Base-by-base conservation (phyloP, 2,329 filamentous ascomycete species). In the Phaeophleospora eucalypticola region DNA sequence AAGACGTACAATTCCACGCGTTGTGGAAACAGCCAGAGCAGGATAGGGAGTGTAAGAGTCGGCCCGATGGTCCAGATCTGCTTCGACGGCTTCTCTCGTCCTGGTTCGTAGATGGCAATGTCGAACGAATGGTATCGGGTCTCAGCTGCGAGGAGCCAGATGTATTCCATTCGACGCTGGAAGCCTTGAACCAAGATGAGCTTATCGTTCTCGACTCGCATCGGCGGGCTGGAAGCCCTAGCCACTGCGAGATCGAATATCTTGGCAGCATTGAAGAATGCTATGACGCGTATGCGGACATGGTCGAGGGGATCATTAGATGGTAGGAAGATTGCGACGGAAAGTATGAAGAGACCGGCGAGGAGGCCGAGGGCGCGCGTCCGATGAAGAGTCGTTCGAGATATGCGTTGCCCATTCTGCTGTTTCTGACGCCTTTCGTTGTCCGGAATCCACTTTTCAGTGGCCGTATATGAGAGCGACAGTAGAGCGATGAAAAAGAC, bases 91-190 rank as follows among this genome's bases (percentile, higher is more conserved):
- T 15, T 6, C 4, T 48, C 39, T 8, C 51, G 53, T 18, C 41
- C 42, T 21, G 42, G 43, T 27, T 58, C 49, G 12, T 19, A 14
- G 36, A 49, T 42, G 36, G 47, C 43, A 24, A 46, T 58, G 34
- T 54, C 49, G 48, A 58, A 57, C 36, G 45, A 50, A 33, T 49
- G 48, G 39, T 57, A 58, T n/a, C 56, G 45, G 45, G 51, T 55
- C 24, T 57, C 45, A 6, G 48, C 43, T 4, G 51, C 16, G 9
- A 58, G 44, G 15, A 45, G 41, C 46, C 35, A 58, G 41, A 43
- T 24, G 42, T 58, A 58, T 17, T 42, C 18, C 19, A 20, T 27
- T 3, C 33, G 21, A n/a, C 44, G 17, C n/a, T 20, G 3, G 1
- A 14, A n/a, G 14, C 42, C 20, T 14, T 24, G 10, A 4, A 46